Percentiles rank a stretch among this genome's conserved stretches.
Evolutionary conservation across 2,329 filamentous ascomycete genomes (phyloP).

Genomic region (Diaporthe capsici): DNA sequence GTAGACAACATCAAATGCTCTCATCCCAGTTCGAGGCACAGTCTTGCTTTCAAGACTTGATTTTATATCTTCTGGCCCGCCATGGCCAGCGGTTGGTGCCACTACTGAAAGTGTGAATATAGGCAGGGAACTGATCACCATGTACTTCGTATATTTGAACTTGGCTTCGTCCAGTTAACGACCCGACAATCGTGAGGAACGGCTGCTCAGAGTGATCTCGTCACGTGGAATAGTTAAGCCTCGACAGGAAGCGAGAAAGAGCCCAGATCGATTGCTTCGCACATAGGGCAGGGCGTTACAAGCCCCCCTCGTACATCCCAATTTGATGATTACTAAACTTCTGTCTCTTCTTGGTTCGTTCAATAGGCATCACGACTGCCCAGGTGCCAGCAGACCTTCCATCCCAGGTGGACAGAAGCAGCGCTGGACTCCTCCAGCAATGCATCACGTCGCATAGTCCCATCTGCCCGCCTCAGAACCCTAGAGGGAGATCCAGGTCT

Average conservation of each 20-base stretch:
- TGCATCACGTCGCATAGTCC: background rate
- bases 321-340: background rate
- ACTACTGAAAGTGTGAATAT: background rate
- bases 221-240: background rate
- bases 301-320: background rate
- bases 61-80: too few relatives aligned
- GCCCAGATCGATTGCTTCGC: background rate
- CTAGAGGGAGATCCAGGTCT: background rate
- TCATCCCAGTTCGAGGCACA: background rate
- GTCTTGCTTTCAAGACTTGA: background rate
- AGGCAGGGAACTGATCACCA: background rate
- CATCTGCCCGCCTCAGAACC: background rate
- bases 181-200: too few relatives aligned
- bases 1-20: background rate
- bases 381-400: background rate
- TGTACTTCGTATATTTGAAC: too few relatives aligned
- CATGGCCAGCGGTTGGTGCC: background rate
- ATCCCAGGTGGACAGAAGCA: background rate
- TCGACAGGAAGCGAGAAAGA: background rate
- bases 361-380: background rate
- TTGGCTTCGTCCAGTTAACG: fast-evolving
- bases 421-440: background rate
- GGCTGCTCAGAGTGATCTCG: background rate
- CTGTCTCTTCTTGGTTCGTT: background rate
- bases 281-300: background rate